Conservation (phyloP, 2,329 filamentous ascomycete species). For the Colletotrichum tofieldiae region DNA sequence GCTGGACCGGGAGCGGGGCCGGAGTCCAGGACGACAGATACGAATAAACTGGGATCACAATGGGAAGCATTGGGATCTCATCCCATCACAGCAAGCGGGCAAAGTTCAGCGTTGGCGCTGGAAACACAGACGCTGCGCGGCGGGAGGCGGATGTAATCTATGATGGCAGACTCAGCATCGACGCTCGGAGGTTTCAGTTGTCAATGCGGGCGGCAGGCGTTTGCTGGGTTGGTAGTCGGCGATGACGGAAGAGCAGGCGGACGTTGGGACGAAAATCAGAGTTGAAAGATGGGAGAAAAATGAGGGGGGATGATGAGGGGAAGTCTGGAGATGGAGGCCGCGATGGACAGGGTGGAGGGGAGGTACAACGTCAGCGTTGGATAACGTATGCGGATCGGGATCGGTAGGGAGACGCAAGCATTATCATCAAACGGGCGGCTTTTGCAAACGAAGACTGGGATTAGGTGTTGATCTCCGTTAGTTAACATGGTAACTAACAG, state of each 20-base stretch:
- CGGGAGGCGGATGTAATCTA: constrained; percentile 7
- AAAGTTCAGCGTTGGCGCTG: neutral
- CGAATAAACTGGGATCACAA: neutral
- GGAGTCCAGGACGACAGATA: neutral
- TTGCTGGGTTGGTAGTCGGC: neutral
- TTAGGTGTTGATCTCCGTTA: no score
- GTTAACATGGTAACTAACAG: neutral
- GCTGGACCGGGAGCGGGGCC: neutral
- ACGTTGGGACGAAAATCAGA: constrained; percentile 21
- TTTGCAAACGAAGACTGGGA: neutral
- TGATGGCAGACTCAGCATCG: constrained; percentile 20
- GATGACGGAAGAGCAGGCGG: constrained; percentile 11
- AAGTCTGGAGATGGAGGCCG: neutral
- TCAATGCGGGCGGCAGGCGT: constrained; percentile 12
- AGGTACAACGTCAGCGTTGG: neutral
- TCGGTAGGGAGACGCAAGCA: neutral
- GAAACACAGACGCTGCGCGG: constrained; percentile 3
- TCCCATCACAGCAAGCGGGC: constrained; percentile 2
- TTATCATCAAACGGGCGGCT: neutral
- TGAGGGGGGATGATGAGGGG: neutral
- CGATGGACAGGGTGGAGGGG: neutral
- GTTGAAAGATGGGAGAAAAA: neutral
- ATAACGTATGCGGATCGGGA: neutral
- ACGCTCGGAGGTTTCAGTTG: constrained; percentile 25
- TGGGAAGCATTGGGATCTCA: constrained; percentile 15